These are phyloP conservation scores for Pichia deserticola DNA, from an alignment of 805 yeast species.

Conservation along the genomic window DNA sequence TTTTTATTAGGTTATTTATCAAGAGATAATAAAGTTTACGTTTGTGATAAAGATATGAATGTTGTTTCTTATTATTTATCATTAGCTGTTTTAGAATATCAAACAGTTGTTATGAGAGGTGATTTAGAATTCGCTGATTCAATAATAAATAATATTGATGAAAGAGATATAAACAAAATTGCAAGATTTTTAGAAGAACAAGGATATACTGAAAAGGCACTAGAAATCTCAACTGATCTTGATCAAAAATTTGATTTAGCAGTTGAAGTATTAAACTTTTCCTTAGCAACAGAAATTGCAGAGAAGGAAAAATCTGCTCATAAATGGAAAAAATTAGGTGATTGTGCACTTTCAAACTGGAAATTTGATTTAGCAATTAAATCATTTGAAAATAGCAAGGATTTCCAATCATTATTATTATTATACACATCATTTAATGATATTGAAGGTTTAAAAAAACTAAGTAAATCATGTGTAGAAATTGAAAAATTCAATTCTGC, in stretches of 20 bases:
- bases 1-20: slow-evolving; percentile 85
- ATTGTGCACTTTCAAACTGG: slow-evolving; percentile 72
- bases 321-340: slow-evolving; percentile 92
- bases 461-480: slow-evolving; percentile 62
- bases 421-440: slow-evolving; percentile 78
- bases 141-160: slow-evolving; percentile 55
- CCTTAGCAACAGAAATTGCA: slow-evolving; percentile 65
- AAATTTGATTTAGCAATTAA: slow-evolving; percentile 73
- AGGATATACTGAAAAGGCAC: slow-evolving; percentile 78
- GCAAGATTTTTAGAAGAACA: slow-evolving; percentile 92
- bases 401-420: slow-evolving; percentile 73
- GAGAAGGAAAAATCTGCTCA: slow-evolving; percentile 45
- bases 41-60: slow-evolving; percentile 85
- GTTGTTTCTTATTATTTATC: slow-evolving; percentile 77
- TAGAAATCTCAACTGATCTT: slow-evolving; percentile 71
- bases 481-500: slow-evolving; percentile 84
- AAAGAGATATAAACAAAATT: slow-evolving; percentile 64
- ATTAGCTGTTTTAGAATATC: slow-evolving; percentile 84
- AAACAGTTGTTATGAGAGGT: slow-evolving; percentile 91
- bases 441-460: slow-evolving; percentile 45
- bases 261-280: slow-evolving; percentile 62
- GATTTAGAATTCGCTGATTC: slow-evolving; percentile 79
- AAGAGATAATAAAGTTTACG: slow-evolving; percentile 81
- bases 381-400: slow-evolving; percentile 72
- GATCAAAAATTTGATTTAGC: slow-evolving; percentile 93